phyloP scores from a whole-genome alignment of 2,329 filamentous ascomycete genomes.

The Colletotrichum destructivum region DNA sequence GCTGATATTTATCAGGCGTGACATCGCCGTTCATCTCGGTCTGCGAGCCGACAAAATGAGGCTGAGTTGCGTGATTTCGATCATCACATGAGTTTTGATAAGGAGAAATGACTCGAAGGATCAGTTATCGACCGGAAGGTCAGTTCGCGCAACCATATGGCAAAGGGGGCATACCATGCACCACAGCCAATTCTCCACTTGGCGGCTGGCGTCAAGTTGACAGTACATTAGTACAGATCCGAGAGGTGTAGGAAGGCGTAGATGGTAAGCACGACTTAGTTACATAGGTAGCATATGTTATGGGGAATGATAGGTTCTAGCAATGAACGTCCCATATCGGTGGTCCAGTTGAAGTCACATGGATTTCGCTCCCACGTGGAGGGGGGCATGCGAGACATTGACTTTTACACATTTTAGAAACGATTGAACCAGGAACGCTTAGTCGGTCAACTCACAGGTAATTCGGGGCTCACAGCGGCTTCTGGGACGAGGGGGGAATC shows the following conservation, averaged over 20 bases:
- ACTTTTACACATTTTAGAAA: slow-evolving; percentile 3
- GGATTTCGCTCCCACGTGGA: slow-evolving; percentile 30
- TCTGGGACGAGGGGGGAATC: background rate
- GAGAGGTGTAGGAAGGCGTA: background rate
- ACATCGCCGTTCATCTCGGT: slow-evolving; percentile 45
- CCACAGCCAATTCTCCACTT: too few species aligned
- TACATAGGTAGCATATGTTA: background rate
- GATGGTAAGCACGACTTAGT: background rate
- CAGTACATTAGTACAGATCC: background rate
- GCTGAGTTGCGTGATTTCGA: background rate
- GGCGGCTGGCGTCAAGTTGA: background rate
- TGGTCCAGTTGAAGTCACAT: slow-evolving; percentile 28
- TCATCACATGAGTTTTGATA: background rate
- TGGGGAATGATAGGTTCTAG: background rate
- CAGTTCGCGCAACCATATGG: background rate
- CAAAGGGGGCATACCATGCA: background rate
- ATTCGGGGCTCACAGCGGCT: background rate
- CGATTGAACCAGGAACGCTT: background rate
- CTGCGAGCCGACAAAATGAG: slow-evolving; percentile 41
- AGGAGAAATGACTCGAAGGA: background rate
- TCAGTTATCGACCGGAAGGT: background rate
- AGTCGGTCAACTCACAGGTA: background rate
- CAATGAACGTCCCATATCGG: background rate
- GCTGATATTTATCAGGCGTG: slow-evolving; percentile 40
- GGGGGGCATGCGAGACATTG: slow-evolving; percentile 19